Conservation (phyloP, 148 eudicot genomes). For the Selenicereus undatus region DNA sequence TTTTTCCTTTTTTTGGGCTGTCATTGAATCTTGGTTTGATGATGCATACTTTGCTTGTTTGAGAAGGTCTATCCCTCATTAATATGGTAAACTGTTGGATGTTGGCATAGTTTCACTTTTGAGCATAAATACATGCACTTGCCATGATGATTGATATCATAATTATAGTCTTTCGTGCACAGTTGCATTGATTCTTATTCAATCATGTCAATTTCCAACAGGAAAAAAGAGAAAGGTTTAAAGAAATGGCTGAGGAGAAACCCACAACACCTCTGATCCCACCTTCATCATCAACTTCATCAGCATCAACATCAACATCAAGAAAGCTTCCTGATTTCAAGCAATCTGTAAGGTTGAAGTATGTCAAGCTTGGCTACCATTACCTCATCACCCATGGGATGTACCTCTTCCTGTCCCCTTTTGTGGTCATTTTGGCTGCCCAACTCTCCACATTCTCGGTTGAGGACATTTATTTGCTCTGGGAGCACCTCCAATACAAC, state of each 20-base stretch:
- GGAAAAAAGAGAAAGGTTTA: background rate
- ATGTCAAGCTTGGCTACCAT: conserved; percentile 12
- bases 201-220: background rate
- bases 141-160: background rate
- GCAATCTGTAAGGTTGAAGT: conserved; percentile 9
- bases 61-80: background rate
- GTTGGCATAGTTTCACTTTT: background rate
- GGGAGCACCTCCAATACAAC: background rate
- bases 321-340: conserved; percentile 14
- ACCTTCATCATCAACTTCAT: background rate
- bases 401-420: conserved; percentile 10
- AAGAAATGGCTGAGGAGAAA: conserved; percentile 5
- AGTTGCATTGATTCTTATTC: background rate
- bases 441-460: conserved; percentile 9
- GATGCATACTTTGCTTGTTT: background rate
- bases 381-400: conserved; percentile 10
- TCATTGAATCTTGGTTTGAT: background rate
- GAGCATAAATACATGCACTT: background rate
- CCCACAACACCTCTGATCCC: conserved; percentile 3
- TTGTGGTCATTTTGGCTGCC: background rate
- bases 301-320: background rate
- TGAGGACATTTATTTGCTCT: background rate
- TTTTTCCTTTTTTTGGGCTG: background rate
- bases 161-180: background rate
- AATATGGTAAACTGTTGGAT: background rate